Evolutionary conservation across 495 filamentous ascomycete species (phyloP).

Genomic region (Penicillium angulare): DNA sequence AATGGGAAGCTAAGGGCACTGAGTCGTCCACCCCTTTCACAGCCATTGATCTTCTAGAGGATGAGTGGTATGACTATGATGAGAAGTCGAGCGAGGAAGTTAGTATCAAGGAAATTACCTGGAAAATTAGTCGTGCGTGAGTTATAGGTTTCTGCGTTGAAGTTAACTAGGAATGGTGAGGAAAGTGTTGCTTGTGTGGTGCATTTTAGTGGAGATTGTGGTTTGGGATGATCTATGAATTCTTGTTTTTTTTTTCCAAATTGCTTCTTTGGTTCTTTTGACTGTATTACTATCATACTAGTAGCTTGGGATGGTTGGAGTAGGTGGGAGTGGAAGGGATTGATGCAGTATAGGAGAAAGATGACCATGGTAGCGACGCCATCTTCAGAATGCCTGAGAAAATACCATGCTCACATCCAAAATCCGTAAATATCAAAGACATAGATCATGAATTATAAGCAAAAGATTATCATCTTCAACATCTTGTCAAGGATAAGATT

Average conservation of each 20-base stretch:
- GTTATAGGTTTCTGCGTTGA: not conserved
- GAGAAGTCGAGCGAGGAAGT: conserved; percentile 79
- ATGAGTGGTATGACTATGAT: conserved; percentile 89
- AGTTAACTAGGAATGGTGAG: not conserved
- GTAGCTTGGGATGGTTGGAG: not conserved
- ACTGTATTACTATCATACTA: conserved; percentile 15
- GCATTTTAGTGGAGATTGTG: conserved; percentile 1
- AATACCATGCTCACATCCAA: too few relatives aligned
- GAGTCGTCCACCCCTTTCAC: conserved; percentile 78
- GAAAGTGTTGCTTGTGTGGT: not conserved
- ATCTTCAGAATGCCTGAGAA: too few relatives aligned
- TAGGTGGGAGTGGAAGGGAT: too few relatives aligned
- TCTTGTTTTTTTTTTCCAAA: conserved; percentile 1
- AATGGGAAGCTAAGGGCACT: conserved; percentile 80
- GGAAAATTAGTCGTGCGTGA: conserved; percentile 64
- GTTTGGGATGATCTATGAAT: conserved; percentile 12
- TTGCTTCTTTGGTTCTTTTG: not conserved
- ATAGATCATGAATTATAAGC: too few relatives aligned
- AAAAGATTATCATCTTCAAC: too few relatives aligned
- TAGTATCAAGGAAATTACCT: conserved; percentile 88
- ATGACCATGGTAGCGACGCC: too few relatives aligned
- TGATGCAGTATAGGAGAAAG: too few relatives aligned
- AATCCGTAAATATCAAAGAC: too few relatives aligned
- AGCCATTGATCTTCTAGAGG: conserved; percentile 77
- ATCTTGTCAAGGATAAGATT: too few relatives aligned